Percentiles rank a stretch among this genome's conserved stretches.
These are phyloP conservation scores for Sporothrix humicola DNA, from an alignment of 2,329 filamentous ascomycete species.

Conservation along the genomic window DNA sequence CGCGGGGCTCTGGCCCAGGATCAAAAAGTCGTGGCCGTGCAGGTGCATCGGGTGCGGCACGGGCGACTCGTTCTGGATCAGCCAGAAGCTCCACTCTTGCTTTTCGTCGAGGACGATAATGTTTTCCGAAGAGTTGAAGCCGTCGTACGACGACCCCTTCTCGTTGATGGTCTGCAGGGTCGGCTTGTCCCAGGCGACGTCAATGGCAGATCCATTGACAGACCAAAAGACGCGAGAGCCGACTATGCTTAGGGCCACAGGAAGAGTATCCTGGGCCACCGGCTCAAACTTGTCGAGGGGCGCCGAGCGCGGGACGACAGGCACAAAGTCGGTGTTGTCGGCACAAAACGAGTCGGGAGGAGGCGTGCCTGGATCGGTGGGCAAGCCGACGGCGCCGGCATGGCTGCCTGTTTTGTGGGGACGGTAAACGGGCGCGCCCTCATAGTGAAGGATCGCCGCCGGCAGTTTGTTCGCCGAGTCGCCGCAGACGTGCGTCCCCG, in stretches of 20 bases:
- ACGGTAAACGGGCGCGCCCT: conserved; percentile 40
- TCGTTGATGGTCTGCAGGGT: conserved; percentile 45
- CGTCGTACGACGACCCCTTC: background rate
- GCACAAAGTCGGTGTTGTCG: conserved; percentile 36
- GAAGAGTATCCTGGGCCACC: conserved; percentile 32
- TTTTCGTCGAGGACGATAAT: conserved; percentile 23
- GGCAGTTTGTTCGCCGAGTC: conserved; percentile 40
- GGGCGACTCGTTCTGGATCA: conserved; percentile 43
- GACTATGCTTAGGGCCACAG: conserved; percentile 39
- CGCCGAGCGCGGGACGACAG: conserved; percentile 36
- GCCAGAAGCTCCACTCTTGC: conserved; percentile 44
- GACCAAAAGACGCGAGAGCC: conserved; percentile 44
- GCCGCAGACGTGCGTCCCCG: conserved; percentile 37
- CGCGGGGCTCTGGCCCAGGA: conserved; percentile 45
- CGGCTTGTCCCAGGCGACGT: conserved; percentile 48
- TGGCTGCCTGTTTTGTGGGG: background rate
- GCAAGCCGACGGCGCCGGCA: conserved; percentile 37
- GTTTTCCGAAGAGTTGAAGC: conserved; percentile 1
- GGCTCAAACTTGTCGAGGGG: conserved; percentile 35
- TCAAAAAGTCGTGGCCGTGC: conserved; percentile 41
- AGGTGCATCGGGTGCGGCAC: conserved; percentile 41
- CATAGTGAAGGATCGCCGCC: conserved; percentile 50
- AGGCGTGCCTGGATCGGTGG: conserved; percentile 43
- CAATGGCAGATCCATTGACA: conserved; percentile 43
- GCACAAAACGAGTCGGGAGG: conserved; percentile 37